These are phyloP conservation scores for Xylariaceae sp. DNA, from an alignment of 2,329 filamentous ascomycete species.

Conservation along the genomic window DNA sequence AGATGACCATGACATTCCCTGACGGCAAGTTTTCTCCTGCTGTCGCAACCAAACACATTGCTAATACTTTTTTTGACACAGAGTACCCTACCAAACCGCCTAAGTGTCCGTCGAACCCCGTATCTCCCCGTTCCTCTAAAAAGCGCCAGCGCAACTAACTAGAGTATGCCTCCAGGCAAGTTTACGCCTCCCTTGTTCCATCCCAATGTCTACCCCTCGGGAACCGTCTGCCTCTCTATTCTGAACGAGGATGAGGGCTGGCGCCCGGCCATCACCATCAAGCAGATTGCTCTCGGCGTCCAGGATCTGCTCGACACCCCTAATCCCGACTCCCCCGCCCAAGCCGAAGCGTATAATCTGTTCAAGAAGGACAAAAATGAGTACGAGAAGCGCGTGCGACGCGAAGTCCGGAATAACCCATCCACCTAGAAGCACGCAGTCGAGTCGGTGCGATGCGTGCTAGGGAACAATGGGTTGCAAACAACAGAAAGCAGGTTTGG, in stretches of 20 bases:
- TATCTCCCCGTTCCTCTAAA: neutral
- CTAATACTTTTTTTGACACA: slow-evolving; percentile 35
- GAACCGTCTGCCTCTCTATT: slow-evolving; percentile 95
- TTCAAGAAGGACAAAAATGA: slow-evolving; percentile 86
- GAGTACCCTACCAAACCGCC: slow-evolving; percentile 98
- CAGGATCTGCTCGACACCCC: slow-evolving; percentile 95
- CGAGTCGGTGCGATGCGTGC: neutral
- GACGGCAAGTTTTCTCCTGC: slow-evolving; percentile 64
- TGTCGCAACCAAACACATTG: neutral
- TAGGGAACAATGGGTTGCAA: slow-evolving; percentile 3
- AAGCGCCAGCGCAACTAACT: slow-evolving; percentile 5
- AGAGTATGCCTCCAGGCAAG: slow-evolving; percentile 64
- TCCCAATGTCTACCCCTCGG: slow-evolving; percentile 97
- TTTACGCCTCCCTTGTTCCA: slow-evolving; percentile 96
- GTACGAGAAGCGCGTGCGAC: slow-evolving; percentile 84
- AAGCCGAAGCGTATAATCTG: slow-evolving; percentile 95
- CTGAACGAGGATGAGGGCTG: slow-evolving; percentile 98
- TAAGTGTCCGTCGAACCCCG: slow-evolving; percentile 70
- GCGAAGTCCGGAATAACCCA: slow-evolving; percentile 86
- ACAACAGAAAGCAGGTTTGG: slow-evolving; percentile 14
- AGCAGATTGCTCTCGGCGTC: slow-evolving; percentile 93
- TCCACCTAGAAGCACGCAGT: slow-evolving; percentile 39
- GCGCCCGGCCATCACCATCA: slow-evolving; percentile 98
- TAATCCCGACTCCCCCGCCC: slow-evolving; percentile 93
- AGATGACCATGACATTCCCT: slow-evolving; percentile 87